phyloP scores from a whole-genome alignment of 2,329 filamentous ascomycete species.

The Tolypocladium inflatum region DNA sequence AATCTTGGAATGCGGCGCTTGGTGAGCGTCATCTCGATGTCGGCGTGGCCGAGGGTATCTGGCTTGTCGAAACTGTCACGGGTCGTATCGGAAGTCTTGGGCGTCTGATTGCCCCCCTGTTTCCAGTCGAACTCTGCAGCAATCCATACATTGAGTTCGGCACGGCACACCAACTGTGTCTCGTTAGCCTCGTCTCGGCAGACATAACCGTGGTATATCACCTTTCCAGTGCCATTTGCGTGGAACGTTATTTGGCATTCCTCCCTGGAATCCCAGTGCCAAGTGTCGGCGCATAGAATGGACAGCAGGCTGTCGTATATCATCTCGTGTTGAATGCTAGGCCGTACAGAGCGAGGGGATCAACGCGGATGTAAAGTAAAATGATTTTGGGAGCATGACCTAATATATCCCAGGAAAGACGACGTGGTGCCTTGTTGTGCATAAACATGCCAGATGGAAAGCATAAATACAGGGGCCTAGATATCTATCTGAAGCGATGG shows the following conservation, averaged over 20 bases:
- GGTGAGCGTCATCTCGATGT: not conserved
- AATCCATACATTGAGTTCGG: not conserved
- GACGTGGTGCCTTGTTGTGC: too few relatives aligned
- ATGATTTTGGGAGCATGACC: not conserved
- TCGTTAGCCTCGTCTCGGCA: not conserved
- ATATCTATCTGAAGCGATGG: too few relatives aligned
- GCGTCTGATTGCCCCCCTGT: not conserved
- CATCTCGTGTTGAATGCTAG: not conserved
- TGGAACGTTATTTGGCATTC: not conserved
- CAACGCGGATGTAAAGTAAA: too few relatives aligned
- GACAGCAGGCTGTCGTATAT: not conserved
- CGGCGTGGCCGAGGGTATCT: not conserved
- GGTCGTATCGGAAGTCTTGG: not conserved
- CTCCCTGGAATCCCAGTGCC: not conserved
- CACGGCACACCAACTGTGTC: not conserved
- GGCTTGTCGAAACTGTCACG: not conserved
- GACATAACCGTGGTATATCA: not conserved
- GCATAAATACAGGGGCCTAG: too few relatives aligned
- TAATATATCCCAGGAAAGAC: not conserved
- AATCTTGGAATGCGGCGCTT: not conserved
- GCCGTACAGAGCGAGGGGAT: not conserved
- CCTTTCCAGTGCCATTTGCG: not conserved
- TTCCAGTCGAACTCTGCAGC: not conserved
- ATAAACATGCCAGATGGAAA: not conserved
- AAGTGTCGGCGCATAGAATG: not conserved